phyloP scores from a whole-genome alignment of 306 rosid genomes.

The Mimosa pudica region DNA sequence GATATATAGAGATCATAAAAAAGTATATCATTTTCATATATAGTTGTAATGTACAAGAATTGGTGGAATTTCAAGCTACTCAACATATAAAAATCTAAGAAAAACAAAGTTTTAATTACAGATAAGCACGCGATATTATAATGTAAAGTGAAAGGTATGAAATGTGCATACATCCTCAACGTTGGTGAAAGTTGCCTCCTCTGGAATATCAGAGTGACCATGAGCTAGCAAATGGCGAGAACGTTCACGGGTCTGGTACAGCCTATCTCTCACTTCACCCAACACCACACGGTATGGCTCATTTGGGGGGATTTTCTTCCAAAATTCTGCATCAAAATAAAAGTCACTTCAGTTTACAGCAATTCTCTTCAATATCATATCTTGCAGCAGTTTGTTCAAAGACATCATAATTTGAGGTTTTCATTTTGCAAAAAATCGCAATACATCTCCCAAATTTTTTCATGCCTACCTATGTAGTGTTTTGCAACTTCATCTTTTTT shows the following conservation, averaged over 20 bases:
- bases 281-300: constrained; percentile 96
- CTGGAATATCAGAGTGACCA: constrained; percentile 90
- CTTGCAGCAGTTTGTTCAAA: constrained; percentile 29
- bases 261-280: constrained; percentile 93
- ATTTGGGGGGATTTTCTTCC: constrained; percentile 84
- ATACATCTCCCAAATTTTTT: not conserved
- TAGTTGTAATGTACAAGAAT: not conserved
- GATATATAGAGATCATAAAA: not conserved
- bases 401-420: constrained; percentile 1
- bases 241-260: constrained; percentile 92
- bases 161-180: constrained; percentile 69
- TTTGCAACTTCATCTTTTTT: constrained; percentile 92
- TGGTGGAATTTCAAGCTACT: constrained; percentile 12
- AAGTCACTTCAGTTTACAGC: constrained; percentile 14
- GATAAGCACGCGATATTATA: not conserved
- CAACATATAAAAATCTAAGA: not conserved
- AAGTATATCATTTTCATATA: not conserved
- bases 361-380: not conserved
- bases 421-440: not conserved
- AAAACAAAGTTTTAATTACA: not conserved
- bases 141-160: constrained; percentile 2
- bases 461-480: constrained; percentile 83
- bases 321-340: constrained; percentile 63
- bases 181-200: constrained; percentile 78
- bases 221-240: constrained; percentile 81